These are phyloP conservation scores for Closterium sp. DNA, from an alignment of 139 green algal species.

Conservation along the genomic window DNA sequence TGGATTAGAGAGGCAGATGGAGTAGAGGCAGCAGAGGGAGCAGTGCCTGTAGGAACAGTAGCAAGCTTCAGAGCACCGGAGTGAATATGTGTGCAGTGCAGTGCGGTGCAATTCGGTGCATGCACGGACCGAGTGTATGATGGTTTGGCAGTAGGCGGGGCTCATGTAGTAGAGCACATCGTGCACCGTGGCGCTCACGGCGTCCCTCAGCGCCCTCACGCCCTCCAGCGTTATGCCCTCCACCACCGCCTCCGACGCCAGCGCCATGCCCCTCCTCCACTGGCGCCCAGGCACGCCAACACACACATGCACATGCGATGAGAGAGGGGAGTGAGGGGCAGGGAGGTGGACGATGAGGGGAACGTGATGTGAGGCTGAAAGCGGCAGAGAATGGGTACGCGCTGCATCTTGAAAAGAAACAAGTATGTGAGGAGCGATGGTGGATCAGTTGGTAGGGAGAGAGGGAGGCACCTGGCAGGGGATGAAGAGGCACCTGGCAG, in stretches of 20 bases:
- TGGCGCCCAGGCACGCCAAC: slow-evolving; percentile 39
- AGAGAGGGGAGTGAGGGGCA: not conserved
- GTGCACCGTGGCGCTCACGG: slow-evolving; percentile 69
- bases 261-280: slow-evolving; percentile 68
- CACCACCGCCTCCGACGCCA: slow-evolving; percentile 63
- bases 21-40: too few relatives aligned
- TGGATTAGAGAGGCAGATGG: not conserved
- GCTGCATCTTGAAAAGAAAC: too few relatives aligned
- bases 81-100: too few relatives aligned
- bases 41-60: too few relatives aligned
- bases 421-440: too few relatives aligned
- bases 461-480: too few relatives aligned
- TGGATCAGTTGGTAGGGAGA: too few relatives aligned
- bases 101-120: too few relatives aligned
- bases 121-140: slow-evolving; percentile 61
- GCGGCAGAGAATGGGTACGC: too few relatives aligned
- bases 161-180: slow-evolving; percentile 79
- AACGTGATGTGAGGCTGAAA: too few relatives aligned
- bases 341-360: too few relatives aligned
- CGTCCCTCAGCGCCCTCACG: slow-evolving; percentile 53
- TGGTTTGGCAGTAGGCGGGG: slow-evolving; percentile 63
- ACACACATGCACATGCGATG: not conserved
- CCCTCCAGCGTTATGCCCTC: slow-evolving; percentile 63
- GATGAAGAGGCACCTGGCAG: not conserved
- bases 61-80: too few relatives aligned